A percentile compares a stretch with the other conserved stretches of the same genome.
Evolutionary conservation across 495 filamentous ascomycete genomes (phyloP).

Genomic region (Penicillium steckii): DNA sequence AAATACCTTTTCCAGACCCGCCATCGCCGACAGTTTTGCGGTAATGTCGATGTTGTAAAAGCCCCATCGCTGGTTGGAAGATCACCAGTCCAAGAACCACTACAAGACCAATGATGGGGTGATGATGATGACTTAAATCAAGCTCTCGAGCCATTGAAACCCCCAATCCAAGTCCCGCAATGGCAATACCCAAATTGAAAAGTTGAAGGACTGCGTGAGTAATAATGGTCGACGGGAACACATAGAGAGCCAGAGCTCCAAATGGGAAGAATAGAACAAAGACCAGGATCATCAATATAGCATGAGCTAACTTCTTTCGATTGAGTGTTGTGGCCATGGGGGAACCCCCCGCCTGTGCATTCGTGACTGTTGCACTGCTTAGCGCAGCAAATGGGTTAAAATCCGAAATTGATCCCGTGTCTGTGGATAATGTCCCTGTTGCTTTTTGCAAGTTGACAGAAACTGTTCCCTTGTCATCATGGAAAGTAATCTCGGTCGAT

Average conservation of each 20-base stretch:
- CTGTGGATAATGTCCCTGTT: slow-evolving; percentile 30
- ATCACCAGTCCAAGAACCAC: slow-evolving; percentile 51
- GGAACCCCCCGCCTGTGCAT: neutral
- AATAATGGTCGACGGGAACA: slow-evolving; percentile 34
- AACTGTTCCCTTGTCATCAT: slow-evolving; percentile 39
- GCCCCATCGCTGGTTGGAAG: slow-evolving; percentile 64
- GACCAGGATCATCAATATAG: slow-evolving; percentile 37
- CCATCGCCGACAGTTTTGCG: slow-evolving; percentile 30
- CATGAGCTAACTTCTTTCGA: slow-evolving; percentile 37
- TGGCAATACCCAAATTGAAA: slow-evolving; percentile 51
- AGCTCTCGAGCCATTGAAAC: slow-evolving; percentile 43
- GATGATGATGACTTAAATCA: slow-evolving; percentile 20
- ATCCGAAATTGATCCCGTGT: neutral
- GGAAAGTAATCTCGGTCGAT: slow-evolving; percentile 52
- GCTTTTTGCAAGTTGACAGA: slow-evolving; percentile 15
- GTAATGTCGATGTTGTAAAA: slow-evolving; percentile 59
- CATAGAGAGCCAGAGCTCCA: slow-evolving; percentile 44
- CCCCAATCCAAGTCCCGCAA: slow-evolving; percentile 63
- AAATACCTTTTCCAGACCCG: slow-evolving; percentile 38
- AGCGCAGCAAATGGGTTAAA: slow-evolving; percentile 57
- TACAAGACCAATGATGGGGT: slow-evolving; percentile 58
- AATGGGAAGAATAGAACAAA: slow-evolving; percentile 51
- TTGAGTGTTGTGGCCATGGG: slow-evolving; percentile 1
- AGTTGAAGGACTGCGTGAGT: slow-evolving; percentile 61
- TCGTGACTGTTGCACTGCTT: neutral